Conservation (phyloP, 2,329 filamentous ascomycete species). For the Herpotrichia juniperi region DNA sequence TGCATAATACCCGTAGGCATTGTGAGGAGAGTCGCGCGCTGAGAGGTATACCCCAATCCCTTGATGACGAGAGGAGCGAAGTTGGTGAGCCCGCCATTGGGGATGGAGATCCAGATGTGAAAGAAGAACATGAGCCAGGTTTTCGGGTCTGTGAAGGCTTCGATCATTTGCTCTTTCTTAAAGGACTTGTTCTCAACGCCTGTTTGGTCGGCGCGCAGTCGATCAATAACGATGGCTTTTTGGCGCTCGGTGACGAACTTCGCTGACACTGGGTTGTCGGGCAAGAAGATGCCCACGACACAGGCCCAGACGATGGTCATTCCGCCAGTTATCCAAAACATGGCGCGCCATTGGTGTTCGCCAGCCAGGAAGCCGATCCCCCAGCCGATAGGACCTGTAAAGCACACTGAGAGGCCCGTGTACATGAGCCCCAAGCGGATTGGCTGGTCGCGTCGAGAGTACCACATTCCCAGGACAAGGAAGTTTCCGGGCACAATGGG, state of each 20-base stretch:
- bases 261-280: conserved; percentile 47
- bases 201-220: conserved; percentile 51
- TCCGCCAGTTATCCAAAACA: conserved; percentile 47
- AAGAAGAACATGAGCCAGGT: conserved; percentile 44
- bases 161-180: conserved; percentile 51
- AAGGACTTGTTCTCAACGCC: conserved; percentile 56
- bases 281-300: conserved; percentile 42
- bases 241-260: conserved; percentile 41
- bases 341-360: conserved; percentile 45
- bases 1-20: conserved; percentile 39
- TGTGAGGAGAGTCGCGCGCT: conserved; percentile 30
- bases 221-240: conserved; percentile 34
- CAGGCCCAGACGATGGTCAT: conserved; percentile 38
- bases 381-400: conserved; percentile 41
- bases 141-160: conserved; percentile 51
- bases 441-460: conserved; percentile 39
- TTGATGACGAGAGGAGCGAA: conserved; percentile 36
- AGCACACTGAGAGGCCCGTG: conserved; percentile 40
- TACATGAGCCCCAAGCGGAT: conserved; percentile 37
- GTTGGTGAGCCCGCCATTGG: conserved; percentile 44
- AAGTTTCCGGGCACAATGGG: conserved; percentile 52
- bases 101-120: conserved; percentile 34
- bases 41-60: conserved; percentile 44
- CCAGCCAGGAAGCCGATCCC: conserved; percentile 31
- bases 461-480: conserved; percentile 47